Evolutionary conservation across 345 rosid genomes (phyloP), one percentile per base, ranked within the genome.

Genomic region (Erysimum cheiranthoides): DNA sequence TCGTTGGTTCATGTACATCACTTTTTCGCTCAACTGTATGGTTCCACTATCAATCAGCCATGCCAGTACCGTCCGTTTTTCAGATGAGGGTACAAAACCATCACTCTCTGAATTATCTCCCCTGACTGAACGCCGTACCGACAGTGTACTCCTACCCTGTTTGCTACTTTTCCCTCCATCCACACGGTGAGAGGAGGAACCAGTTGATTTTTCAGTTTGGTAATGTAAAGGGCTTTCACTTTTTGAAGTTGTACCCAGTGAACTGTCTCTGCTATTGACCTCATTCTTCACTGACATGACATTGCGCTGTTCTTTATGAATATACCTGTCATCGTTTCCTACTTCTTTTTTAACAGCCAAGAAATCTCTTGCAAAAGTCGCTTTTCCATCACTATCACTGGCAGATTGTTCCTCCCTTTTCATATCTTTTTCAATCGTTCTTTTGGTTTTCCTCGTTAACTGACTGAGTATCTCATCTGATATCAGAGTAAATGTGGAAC

Each of bases 1-100:
- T 43, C 84, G 79, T 58, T 82, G 85, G 62, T 86, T 86, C 89
- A 85, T 86, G 77, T 88, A 91, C 79, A 82, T 86, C 81, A 93
- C 92, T 71, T 86, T 89, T 66, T 85, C 84, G 67, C 86, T 86
- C 75, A 81, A 73, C 59, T 83, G 82, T 62, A 88, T 81, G 14
- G 83, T 70, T 51, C 98, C 93, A 69, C 79, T 73, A 58, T 87
- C 92, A 76, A 93, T 84, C 85, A 93, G 77, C 97, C 97, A 93
- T 25, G 88, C 79, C 45, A 91, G 91, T 60, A 91, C 62, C 36
- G 93, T 91, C 52, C 85, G 76, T 77, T 86, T 90, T 47, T 90
- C 93, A 79, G 77, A 68, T 61, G 79, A 89, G 30, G 87, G 89
- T 75, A 86, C 81, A 77, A 85, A 91, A 63, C 89, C 86, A 76